phyloP scores from a whole-genome alignment of 2,329 filamentous ascomycete species.

The Calonectria pteridis region DNA sequence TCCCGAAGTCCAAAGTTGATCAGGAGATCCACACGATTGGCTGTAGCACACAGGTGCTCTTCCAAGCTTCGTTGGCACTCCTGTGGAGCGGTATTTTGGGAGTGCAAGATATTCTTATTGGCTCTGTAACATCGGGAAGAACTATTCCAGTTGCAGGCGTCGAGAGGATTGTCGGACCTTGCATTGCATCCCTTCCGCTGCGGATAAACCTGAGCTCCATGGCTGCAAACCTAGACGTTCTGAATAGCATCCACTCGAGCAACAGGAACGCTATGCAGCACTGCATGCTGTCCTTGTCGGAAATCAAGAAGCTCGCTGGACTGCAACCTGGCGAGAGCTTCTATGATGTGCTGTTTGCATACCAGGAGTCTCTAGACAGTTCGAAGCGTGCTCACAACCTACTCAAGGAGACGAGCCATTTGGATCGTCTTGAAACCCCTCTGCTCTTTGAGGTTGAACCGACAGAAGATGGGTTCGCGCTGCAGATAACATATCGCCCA shows the following conservation, averaged over 20 bases:
- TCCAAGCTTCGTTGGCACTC: slow-evolving; percentile 78
- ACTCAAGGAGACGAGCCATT: slow-evolving; percentile 69
- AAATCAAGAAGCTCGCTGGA: slow-evolving; percentile 74
- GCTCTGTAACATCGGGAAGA: slow-evolving; percentile 85
- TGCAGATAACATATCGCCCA: slow-evolving; percentile 63
- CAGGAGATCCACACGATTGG: slow-evolving; percentile 54
- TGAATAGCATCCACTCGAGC: slow-evolving; percentile 72
- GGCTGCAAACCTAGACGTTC: slow-evolving; percentile 68
- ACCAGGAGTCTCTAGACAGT: slow-evolving; percentile 77
- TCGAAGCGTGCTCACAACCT: slow-evolving; percentile 46
- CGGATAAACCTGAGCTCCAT: slow-evolving; percentile 70
- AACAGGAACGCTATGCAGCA: slow-evolving; percentile 77
- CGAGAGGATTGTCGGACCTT: slow-evolving; percentile 83
- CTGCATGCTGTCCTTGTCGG: slow-evolving; percentile 71
- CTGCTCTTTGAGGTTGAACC: slow-evolving; percentile 84
- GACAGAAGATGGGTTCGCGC: slow-evolving; percentile 51
- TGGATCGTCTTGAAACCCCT: slow-evolving; percentile 82
- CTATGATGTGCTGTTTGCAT: slow-evolving; percentile 86
- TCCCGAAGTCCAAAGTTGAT: slow-evolving; percentile 41
- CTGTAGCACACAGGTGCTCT: slow-evolving; percentile 76
- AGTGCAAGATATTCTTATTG: slow-evolving; percentile 76
- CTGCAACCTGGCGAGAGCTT: slow-evolving; percentile 68
- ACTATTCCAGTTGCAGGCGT: slow-evolving; percentile 78
- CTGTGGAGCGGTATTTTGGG: slow-evolving; percentile 76
- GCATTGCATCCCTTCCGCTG: slow-evolving; percentile 80